Evolutionary conservation across 306 rosid species (phyloP).

Genomic region (Fragaria ananassa): DNA sequence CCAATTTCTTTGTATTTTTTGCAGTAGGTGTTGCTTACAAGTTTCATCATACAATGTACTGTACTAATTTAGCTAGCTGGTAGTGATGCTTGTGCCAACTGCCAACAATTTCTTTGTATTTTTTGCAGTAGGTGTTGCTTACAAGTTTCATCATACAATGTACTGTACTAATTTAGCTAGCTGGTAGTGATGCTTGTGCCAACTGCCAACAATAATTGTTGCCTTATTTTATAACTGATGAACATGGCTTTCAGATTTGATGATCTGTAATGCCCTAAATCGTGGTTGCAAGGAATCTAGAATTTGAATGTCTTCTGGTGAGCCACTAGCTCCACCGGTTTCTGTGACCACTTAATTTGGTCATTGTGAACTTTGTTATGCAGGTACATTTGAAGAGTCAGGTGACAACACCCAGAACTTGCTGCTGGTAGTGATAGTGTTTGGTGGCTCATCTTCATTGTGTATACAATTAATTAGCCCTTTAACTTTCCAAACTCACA

Average conservation of each 20-base stretch:
- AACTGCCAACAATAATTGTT: background rate
- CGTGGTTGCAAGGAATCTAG: background rate
- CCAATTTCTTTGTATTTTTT: background rate
- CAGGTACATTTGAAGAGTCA: constrained; percentile 53
- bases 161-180: background rate
- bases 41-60: background rate
- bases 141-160: background rate
- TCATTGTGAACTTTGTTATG: background rate
- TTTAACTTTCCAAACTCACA: background rate
- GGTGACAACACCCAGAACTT: constrained; percentile 75
- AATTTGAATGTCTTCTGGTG: background rate
- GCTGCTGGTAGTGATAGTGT: constrained; percentile 27
- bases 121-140: background rate
- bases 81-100: background rate
- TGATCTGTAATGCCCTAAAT: background rate
- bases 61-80: background rate
- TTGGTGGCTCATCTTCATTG: background rate
- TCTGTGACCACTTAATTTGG: background rate
- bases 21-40: background rate
- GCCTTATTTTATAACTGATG: background rate
- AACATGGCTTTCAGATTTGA: background rate
- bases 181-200: background rate
- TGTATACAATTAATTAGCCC: background rate
- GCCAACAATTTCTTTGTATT: background rate
- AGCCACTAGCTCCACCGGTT: background rate